Percentiles rank a stretch among this genome's conserved stretches.
Conservation (phyloP, 768 basidiomycete species). For the Cubamyces sp. region DNA sequence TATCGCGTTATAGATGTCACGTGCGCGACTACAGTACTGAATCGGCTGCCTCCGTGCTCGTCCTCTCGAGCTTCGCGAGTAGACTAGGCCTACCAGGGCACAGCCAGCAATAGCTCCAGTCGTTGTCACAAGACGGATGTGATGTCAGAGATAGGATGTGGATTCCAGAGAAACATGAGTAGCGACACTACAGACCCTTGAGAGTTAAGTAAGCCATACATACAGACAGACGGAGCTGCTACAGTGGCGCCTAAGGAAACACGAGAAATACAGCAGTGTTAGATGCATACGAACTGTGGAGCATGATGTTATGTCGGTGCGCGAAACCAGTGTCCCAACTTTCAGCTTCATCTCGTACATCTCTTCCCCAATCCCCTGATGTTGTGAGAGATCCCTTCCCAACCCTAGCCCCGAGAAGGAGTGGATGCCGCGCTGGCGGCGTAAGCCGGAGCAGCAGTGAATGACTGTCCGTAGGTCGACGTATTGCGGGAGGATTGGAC, state of each 20-base stretch:
- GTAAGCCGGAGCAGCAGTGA: conserved; percentile 10
- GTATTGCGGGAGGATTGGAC: conserved; percentile 9
- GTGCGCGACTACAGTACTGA: conserved; percentile 11
- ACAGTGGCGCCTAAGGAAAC: conserved; percentile 26
- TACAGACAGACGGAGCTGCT: conserved; percentile 17
- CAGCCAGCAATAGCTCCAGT: too few species aligned
- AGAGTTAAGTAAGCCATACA: conserved; percentile 21
- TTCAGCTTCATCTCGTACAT: conserved; percentile 13
- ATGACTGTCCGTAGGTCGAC: conserved; percentile 17
- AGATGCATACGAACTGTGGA: conserved; percentile 10
- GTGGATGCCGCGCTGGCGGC: conserved; percentile 22
- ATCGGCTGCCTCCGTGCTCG: conserved; percentile 3
- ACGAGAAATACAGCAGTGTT: conserved; percentile 19
- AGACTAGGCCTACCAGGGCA: too few species aligned
- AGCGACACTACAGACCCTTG: conserved; percentile 17
- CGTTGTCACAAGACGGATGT: too few species aligned
- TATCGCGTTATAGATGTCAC: conserved; percentile 24
- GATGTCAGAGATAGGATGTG: conserved; percentile 3
- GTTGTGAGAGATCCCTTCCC: neutral
- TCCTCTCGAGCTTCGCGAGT: conserved; percentile 3
- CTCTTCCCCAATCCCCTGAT: neutral
- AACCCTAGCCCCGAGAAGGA: conserved; percentile 19
- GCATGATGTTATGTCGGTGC: conserved; percentile 21
- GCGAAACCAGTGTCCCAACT: conserved; percentile 17
- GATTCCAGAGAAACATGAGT: conserved; percentile 2